Base-by-base conservation (phyloP, 2,329 filamentous ascomycete species). In the Thelonectria discophora region DNA sequence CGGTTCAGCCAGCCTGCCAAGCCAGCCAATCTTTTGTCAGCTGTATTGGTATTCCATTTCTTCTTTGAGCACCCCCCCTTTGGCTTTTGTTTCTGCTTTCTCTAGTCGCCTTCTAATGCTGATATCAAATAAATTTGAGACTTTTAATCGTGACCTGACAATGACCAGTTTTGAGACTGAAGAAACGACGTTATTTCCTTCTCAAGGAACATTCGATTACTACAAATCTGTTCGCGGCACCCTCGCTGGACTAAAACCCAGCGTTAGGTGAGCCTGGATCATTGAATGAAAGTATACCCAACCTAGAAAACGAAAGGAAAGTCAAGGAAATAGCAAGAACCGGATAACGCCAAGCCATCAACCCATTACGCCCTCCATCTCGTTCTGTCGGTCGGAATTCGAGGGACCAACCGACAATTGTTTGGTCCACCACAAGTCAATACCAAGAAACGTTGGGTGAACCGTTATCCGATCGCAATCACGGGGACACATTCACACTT, bases 81-180 rank as follows among this genome's bases (percentile, higher is more conserved):
- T 73, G 72, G 67, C 75, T 47, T 77, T 73, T 72, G 72, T 78
- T 78, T 79, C 76, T 77, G 79, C 78, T 81, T 83, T 78, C 82
- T 81, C 75, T 86, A 86, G 79, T 85, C 80, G 79, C 81, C 81
- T 85, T 86, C 80, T 87, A 86, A 87, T 87, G 82, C 83, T 85
- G 80, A 86, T 84, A 85, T 85, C 81, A 81, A 78, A 79, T 79
- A 78, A 78, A 77, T 80, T 78, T 72, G 75, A 75, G 69, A 71
- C 65, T 72, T 71, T 72, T 72, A 65, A 70, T 65, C 56, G 30
- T 27, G 27, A 30, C 45, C 6, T 24, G 21, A n/a, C n/a, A n/a
- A n/a, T 6, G 8, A 27, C 9, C 30, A 24, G 20, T 34, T 34
- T 30, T 8, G 27, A 30, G 27, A 10, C 27, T 7, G 30, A 32